These are phyloP conservation scores for Cordyceps cateniannulata DNA, from an alignment of 2,329 filamentous ascomycete species.

Conservation along the genomic window DNA sequence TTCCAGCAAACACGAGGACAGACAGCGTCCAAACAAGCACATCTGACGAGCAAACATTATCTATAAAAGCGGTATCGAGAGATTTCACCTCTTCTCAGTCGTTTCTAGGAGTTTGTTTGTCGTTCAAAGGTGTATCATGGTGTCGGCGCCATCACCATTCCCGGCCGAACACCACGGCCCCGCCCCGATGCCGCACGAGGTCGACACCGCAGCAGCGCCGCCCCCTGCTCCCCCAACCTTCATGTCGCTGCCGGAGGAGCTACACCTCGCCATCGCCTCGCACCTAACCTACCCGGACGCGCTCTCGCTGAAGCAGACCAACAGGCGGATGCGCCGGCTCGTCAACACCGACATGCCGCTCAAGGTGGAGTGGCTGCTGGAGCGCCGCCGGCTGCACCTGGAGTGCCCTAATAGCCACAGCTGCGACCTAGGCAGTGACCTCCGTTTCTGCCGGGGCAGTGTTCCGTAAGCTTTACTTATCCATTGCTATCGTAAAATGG, in stretches of 20 bases:
- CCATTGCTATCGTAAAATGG: too few relatives aligned
- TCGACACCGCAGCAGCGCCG: too few relatives aligned
- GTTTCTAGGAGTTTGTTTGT: too few relatives aligned
- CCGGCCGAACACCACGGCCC: neutral
- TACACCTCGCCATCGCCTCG: constrained; percentile 57
- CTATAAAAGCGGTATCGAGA: neutral
- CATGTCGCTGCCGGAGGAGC: constrained; percentile 54
- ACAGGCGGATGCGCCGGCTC: constrained; percentile 54
- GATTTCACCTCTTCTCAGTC: neutral
- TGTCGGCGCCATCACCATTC: too few relatives aligned
- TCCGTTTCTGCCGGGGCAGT: constrained; percentile 54
- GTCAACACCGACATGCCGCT: constrained; percentile 60
- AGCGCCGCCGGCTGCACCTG: constrained; percentile 55
- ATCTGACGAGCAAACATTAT: neutral
- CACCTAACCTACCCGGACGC: constrained; percentile 65
- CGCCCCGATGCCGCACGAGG: neutral
- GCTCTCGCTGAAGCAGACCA: constrained; percentile 62
- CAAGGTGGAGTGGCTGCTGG: constrained; percentile 64
- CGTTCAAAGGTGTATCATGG: too few relatives aligned
- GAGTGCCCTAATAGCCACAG: constrained; percentile 55
- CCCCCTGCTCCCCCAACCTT: constrained; percentile 26
- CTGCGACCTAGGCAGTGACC: constrained; percentile 53
- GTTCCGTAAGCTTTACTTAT: constrained; percentile 40
- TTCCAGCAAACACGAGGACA: neutral
- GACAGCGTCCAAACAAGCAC: neutral